Base-by-base conservation (phyloP, 2,329 filamentous ascomycete species). In the Kalmusia sp. region DNA sequence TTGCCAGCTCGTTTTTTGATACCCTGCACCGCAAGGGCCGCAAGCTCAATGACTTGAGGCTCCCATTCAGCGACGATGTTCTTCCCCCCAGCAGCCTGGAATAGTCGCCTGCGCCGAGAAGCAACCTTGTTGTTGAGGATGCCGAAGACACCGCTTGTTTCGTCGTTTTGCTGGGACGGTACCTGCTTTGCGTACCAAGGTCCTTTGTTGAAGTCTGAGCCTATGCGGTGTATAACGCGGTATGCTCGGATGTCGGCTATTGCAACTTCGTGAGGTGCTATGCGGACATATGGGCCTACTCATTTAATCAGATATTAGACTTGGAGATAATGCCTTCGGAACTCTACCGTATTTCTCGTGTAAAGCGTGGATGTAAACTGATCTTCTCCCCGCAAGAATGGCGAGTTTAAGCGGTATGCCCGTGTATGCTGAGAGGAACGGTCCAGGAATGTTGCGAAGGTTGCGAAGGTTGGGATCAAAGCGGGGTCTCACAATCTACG, bases 121-220 rank as follows among this genome's bases (percentile, higher is more conserved):
- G 67, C 70, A 55, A 77, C 74, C 11, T 64, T 57, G 15, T 67
- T 71, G 22, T 75, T 70, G 2, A 62, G 62, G 71, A 77, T 74
- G 3, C 70, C 66, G 54, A 78, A 78, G 12, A 78, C 55, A 8
- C 61, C 67, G 2, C 58, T 58, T 2, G 68, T 68, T 1, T 63
- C 62, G 39, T 67, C 67, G 39, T 64, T 66, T 8, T 37, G 22
- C 15, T 37, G 34, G 17, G 34, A 22, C 7, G 34, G 34, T 3
- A 21, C 62, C 2, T 66, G 43, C 3, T 56, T 49, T 9, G 62
- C 34, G 41, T 70, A 70, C 68, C 67, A 69, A 7, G 58, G 57
- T 25, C 61, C 63, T 51, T 68, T 68, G 51, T 68, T 60, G 40
- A 65, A 71, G 44, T 63, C 63, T 11, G 66, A 64, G 3, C 63